Conservation (phyloP, 176 grass and related monocot genomes). For the Metroxylon sagu region DNA sequence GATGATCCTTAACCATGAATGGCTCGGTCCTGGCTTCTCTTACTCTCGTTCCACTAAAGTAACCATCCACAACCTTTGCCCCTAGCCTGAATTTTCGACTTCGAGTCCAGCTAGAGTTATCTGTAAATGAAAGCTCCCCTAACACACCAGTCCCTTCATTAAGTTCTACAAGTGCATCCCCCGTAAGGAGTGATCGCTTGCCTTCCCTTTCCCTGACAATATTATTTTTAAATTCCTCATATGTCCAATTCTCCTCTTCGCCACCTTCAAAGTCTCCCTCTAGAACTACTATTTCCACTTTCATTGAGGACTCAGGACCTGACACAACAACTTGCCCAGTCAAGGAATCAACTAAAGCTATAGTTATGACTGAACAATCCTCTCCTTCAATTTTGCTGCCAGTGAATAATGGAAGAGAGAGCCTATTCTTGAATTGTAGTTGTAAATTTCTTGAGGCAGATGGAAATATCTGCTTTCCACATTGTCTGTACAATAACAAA, state of each 20-base stretch:
- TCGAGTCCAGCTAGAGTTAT: constrained; percentile 96
- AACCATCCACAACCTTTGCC: constrained; percentile 66
- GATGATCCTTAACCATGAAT: constrained; percentile 95
- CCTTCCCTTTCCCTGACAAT: constrained; percentile 89
- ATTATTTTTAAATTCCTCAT: constrained; percentile 75
- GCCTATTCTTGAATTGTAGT: constrained; percentile 70
- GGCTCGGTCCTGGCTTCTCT: constrained; percentile 71
- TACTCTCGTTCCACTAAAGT: constrained; percentile 56
- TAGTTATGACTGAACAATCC: constrained; percentile 34
- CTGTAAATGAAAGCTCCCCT: constrained; percentile 71
- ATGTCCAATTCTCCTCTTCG: constrained; percentile 56
- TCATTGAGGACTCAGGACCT: constrained; percentile 38
- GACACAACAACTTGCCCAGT: constrained; percentile 35
- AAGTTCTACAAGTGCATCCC: constrained; percentile 59
- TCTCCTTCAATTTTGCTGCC: constrained; percentile 81
- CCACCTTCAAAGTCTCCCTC: constrained; percentile 83
- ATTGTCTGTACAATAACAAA: constrained; percentile 43
- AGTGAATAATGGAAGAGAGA: constrained; percentile 95
- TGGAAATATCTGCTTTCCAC: constrained; percentile 31
- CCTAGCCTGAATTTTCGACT: constrained; percentile 93
- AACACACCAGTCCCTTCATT: constrained; percentile 42
- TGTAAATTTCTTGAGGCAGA: constrained; percentile 42
- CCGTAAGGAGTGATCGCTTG: constrained; percentile 67
- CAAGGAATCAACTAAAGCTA: constrained; percentile 56
- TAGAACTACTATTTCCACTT: constrained; percentile 82